Conservation (phyloP, 345 rosid genomes). For the Melaleuca alternifolia region DNA sequence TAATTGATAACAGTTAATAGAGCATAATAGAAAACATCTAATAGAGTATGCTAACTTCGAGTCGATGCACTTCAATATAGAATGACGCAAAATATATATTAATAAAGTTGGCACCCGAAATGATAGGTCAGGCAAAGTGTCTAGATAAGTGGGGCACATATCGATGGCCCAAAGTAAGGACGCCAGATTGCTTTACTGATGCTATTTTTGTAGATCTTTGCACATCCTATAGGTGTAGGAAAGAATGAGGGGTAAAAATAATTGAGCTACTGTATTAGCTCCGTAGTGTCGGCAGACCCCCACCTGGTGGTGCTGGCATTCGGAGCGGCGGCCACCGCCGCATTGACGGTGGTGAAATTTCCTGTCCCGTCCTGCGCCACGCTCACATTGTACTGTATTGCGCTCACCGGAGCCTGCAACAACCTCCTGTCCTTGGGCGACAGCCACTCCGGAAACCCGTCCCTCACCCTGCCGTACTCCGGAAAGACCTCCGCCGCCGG, state of each 20-base stretch:
- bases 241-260: not conserved
- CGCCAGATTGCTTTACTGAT: not conserved
- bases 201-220: not conserved
- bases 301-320: constrained; percentile 61
- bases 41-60: not conserved
- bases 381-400: constrained; percentile 26
- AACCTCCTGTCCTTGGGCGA: constrained; percentile 31
- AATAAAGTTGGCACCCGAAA: not conserved
- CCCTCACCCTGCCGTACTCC: constrained; percentile 22
- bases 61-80: not conserved
- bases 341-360: constrained; percentile 44
- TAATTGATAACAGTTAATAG: not conserved
- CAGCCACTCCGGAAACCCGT: constrained; percentile 60
- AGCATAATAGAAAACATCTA: not conserved
- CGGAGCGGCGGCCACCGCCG: constrained; percentile 68
- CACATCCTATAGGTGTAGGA: not conserved
- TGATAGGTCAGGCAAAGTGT: not conserved
- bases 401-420: constrained; percentile 22
- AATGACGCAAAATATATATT: not conserved
- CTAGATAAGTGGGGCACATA: not conserved
- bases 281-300: not conserved
- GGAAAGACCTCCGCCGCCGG: constrained; percentile 15
- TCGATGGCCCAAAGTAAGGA: not conserved
- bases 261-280: not conserved
- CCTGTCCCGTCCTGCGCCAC: constrained; percentile 78